Evolutionary conservation across 805 yeast species (phyloP).

Genomic region (Yarrowia yakushimensis): DNA sequence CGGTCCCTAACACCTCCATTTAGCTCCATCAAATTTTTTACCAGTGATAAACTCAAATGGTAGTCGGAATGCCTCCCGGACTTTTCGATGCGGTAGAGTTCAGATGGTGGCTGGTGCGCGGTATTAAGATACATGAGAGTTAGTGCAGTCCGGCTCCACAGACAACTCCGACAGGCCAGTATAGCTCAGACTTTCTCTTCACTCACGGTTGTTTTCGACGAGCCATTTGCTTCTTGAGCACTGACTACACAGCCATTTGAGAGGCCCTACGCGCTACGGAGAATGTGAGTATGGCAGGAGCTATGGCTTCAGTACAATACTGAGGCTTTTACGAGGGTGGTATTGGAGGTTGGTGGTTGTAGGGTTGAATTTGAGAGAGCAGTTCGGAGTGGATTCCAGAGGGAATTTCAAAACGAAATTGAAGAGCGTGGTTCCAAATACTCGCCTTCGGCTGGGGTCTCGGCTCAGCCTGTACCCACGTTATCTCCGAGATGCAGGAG

Average conservation of each 20-base stretch:
- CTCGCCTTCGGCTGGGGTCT: too few species aligned
- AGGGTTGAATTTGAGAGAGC: too few species aligned
- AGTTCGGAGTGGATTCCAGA: too few species aligned
- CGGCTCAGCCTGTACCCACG: too few species aligned
- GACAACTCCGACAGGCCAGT: neutral
- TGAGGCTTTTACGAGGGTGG: neutral
- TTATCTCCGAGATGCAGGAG: too few species aligned
- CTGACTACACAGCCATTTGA: neutral
- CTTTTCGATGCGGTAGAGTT: neutral
- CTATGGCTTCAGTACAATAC: too few species aligned
- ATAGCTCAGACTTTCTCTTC: constrained; percentile 6
- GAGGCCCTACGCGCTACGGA: constrained; percentile 10
- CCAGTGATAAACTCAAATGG: constrained; percentile 15
- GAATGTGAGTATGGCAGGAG: neutral
- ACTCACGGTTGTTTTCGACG: neutral
- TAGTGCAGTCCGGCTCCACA: constrained; percentile 15
- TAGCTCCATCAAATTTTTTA: constrained; percentile 4
- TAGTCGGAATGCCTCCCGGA: constrained; percentile 18
- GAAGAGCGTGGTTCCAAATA: too few species aligned
- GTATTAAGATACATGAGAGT: constrained; percentile 17
- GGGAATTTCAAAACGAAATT: too few species aligned
- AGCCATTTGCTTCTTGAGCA: neutral
- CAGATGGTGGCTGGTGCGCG: constrained; percentile 24
- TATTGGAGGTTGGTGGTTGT: too few species aligned
- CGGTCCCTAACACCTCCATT: neutral